These are phyloP conservation scores for Amylocystis lapponica DNA, from an alignment of 768 basidiomycete species.

Conservation along the genomic window DNA sequence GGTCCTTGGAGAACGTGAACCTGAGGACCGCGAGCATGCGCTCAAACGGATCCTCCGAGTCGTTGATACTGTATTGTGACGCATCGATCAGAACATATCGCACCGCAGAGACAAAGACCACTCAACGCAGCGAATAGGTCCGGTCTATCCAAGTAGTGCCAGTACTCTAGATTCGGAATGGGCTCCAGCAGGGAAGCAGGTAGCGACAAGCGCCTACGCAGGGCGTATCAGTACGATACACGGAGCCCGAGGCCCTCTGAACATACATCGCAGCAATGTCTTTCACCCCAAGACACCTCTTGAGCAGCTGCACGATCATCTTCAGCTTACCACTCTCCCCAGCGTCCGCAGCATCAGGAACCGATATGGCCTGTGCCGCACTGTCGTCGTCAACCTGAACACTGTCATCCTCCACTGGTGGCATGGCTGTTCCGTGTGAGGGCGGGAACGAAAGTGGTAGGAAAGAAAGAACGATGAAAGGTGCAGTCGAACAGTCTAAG, in stretches of 20 bases:
- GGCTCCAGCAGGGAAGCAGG: conserved; percentile 93
- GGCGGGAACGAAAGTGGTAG: too few species aligned
- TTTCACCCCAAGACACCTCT: conserved; percentile 89
- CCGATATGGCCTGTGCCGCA: conserved; percentile 48
- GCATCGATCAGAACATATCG: neutral
- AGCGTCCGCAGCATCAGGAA: conserved; percentile 62
- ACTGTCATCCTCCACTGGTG: conserved; percentile 1
- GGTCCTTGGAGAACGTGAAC: conserved; percentile 88
- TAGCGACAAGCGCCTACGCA: conserved; percentile 76
- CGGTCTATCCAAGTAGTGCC: conserved; percentile 88
- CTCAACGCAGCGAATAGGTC: conserved; percentile 90
- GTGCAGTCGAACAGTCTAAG: too few species aligned
- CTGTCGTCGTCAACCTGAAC: conserved; percentile 17
- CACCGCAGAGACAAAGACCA: conserved; percentile 15
- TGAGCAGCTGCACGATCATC: conserved; percentile 89
- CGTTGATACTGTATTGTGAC: conserved; percentile 65
- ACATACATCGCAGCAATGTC: conserved; percentile 91
- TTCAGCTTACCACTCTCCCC: conserved; percentile 90
- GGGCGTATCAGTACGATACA: conserved; percentile 1
- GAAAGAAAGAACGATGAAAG: neutral
- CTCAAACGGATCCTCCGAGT: conserved; percentile 87
- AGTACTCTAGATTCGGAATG: conserved; percentile 94
- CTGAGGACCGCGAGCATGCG: conserved; percentile 90
- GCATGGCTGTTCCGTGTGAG: too few species aligned
- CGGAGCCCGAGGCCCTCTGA: conserved; percentile 1